A percentile compares a stretch with the other conserved stretches of the same genome.
These are phyloP conservation scores for Cryptococcus sp. DNA, from an alignment of 1,284 basidiomycete genomes.

Conservation along the genomic window DNA sequence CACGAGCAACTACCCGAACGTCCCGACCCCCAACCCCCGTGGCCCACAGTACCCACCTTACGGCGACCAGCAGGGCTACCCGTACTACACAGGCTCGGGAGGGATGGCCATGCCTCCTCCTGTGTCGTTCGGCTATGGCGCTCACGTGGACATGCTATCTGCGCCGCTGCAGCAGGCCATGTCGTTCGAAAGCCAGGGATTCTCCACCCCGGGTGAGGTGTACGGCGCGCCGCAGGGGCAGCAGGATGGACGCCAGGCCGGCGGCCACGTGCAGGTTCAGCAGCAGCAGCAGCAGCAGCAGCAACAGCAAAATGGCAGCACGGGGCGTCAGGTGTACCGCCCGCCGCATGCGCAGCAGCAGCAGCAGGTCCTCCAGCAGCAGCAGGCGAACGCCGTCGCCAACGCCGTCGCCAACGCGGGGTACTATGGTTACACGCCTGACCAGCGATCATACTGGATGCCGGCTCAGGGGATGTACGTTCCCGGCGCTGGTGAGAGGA, in stretches of 20 bases:
- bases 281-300: slow-evolving; percentile 2
- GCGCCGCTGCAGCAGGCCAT: background rate
- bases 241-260: background rate
- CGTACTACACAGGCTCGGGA: slow-evolving; percentile 8
- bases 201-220: slow-evolving; percentile 1
- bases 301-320: background rate
- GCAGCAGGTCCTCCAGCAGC: slow-evolving; percentile 6
- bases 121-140: slow-evolving; percentile 6
- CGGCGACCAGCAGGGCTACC: slow-evolving; percentile 6
- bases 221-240: slow-evolving; percentile 1
- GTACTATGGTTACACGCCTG: slow-evolving; percentile 5
- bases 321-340: slow-evolving; percentile 1
- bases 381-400: slow-evolving; percentile 6
- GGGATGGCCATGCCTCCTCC: slow-evolving; percentile 2
- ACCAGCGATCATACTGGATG: slow-evolving; percentile 10
- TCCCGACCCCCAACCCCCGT: slow-evolving; percentile 5
- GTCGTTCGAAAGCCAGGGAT: slow-evolving; percentile 1
- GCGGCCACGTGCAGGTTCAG: background rate
- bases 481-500: slow-evolving; percentile 3
- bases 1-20: slow-evolving; percentile 3
- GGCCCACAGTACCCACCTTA: slow-evolving; percentile 6
- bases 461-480: slow-evolving; percentile 5
- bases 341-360: slow-evolving; percentile 2
- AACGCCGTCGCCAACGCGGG: background rate
- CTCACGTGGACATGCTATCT: background rate